Evolutionary conservation across 768 basidiomycete species (phyloP).

Genomic region (Strobilomyces echinocephalus): DNA sequence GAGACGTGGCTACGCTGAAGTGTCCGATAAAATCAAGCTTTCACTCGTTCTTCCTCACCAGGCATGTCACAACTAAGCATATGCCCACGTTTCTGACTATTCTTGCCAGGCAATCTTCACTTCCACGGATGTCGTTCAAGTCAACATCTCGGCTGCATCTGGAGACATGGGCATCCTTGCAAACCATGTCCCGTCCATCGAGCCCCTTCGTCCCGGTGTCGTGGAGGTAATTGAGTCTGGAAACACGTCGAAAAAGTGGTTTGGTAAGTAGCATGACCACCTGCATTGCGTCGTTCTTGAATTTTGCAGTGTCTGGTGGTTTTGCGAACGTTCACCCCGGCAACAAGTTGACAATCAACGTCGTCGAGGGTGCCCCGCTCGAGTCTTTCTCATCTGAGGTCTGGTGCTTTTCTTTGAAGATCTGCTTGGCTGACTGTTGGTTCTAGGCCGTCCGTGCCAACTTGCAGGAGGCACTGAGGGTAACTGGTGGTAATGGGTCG

Average conservation of each 20-base stretch:
- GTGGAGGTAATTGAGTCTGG: slow-evolving; percentile 88
- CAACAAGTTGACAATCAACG: slow-evolving; percentile 95
- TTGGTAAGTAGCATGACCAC: slow-evolving; percentile 56
- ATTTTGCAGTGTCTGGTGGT: slow-evolving; percentile 79
- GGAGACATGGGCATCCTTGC: slow-evolving; percentile 99
- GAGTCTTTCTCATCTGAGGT: slow-evolving; percentile 91
- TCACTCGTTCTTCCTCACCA: slow-evolving; percentile 94
- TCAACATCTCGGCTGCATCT: slow-evolving; percentile 88
- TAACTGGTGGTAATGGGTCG: slow-evolving; percentile 75
- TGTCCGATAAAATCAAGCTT: slow-evolving; percentile 84
- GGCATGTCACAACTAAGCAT: slow-evolving; percentile 44
- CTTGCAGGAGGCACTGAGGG: slow-evolving; percentile 82
- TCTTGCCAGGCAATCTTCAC: slow-evolving; percentile 75
- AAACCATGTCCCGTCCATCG: slow-evolving; percentile 97
- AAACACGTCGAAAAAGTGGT: slow-evolving; percentile 88
- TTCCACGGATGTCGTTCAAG: slow-evolving; percentile 89
- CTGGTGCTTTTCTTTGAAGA: slow-evolving; percentile 19
- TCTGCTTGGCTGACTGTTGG: slow-evolving; percentile 5
- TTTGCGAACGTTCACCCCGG: slow-evolving; percentile 98
- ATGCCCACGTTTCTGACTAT: slow-evolving; percentile 11
- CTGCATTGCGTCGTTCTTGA: slow-evolving; percentile 2
- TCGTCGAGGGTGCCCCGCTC: slow-evolving; percentile 90
- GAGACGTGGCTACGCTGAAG: slow-evolving; percentile 89
- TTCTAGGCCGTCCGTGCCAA: slow-evolving; percentile 82
- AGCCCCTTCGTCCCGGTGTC: slow-evolving; percentile 89